Base-by-base conservation (phyloP, 2,329 filamentous ascomycete species). In the Ramularia endophylla region DNA sequence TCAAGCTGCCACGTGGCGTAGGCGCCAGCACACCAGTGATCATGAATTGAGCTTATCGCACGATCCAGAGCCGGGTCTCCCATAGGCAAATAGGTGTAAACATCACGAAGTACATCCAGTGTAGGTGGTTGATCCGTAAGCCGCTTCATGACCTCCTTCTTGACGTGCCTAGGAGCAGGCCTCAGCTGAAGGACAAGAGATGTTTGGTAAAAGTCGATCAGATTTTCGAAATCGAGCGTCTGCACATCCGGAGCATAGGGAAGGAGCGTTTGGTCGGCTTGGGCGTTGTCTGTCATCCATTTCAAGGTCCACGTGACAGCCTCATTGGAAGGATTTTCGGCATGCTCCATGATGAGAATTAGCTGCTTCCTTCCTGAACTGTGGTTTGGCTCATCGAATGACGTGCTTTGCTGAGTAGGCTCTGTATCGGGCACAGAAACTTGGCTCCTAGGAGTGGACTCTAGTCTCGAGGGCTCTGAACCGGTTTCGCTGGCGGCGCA, bases 211-310 rank as follows among this genome's bases (percentile, higher is more conserved):
- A 47, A 25, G 15, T 56, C 47, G 40, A 51, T 27, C 1, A 54
- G 41, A 5, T 39, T 22, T 25, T 6, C 22, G 11, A 25, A 25
- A 4, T 19, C 18, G 2, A 54, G 38, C 16, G 30, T 20, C 4
- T 28, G 9, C 5, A 44, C 29, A 7, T 39, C 36, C 2, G 47
- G 45, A 18, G 42, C 43, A 13, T 48, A 42, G 25, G 37, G 31
- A 5, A 47, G 31, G 4, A 51, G 38, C 4, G 42, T 31, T 27
- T 43, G 29, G 31, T 44, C 39, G 4, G 39, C 33, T 16, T 28
- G 22, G 25, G 42, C 41, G 45, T 56, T 56, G 36, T 42, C 38
- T 9, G 42, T 28, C 51, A 56, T 53, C 51, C 51, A 56, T 11
- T 40, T 42, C 2, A 56, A 36, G 5, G 42, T 40, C 4, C 30